A percentile compares a stretch with the other conserved stretches of the same genome.
Evolutionary conservation across 148 eudicot genomes (phyloP).

Genomic region (Fagopyrum esculentum): DNA sequence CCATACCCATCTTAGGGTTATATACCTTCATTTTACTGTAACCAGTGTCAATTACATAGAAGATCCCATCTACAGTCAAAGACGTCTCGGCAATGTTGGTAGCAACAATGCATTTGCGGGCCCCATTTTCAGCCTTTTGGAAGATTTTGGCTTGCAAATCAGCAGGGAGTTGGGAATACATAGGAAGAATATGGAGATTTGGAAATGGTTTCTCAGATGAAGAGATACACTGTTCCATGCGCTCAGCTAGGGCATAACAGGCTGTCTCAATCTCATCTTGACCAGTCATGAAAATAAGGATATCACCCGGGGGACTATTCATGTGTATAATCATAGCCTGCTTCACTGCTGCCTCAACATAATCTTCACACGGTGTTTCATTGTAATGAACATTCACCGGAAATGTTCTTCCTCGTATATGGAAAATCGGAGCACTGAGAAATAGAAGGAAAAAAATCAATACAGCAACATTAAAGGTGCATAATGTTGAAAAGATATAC

Average conservation of each 20-base stretch:
- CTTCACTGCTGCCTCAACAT: conserved; percentile 92
- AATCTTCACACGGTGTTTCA: conserved; percentile 95
- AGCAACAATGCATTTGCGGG: conserved; percentile 93
- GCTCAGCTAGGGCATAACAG: conserved; percentile 78
- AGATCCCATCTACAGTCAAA: conserved; percentile 85
- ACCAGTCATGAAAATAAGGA: conserved; percentile 94
- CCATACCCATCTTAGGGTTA: conserved; percentile 98
- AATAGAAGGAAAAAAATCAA: conserved; percentile 4
- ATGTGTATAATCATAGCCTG: conserved; percentile 95
- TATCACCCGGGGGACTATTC: conserved; percentile 77
- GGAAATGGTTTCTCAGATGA: conserved; percentile 66
- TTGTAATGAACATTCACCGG: conserved; percentile 77
- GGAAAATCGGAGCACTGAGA: conserved; percentile 85
- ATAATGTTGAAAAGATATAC: no score
- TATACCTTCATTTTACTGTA: conserved; percentile 96
- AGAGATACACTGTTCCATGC: conserved; percentile 79
- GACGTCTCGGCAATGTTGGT: conserved; percentile 98
- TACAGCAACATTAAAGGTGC: neutral
- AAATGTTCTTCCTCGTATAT: conserved; percentile 93
- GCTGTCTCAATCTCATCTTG: conserved; percentile 98
- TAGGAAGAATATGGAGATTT: conserved; percentile 75
- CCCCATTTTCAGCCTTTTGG: conserved; percentile 90
- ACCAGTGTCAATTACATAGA: conserved; percentile 90
- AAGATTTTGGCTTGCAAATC: conserved; percentile 97
- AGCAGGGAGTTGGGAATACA: conserved; percentile 95